Conservation (phyloP, 768 basidiomycete genomes). For the Lyophyllum semitale region DNA sequence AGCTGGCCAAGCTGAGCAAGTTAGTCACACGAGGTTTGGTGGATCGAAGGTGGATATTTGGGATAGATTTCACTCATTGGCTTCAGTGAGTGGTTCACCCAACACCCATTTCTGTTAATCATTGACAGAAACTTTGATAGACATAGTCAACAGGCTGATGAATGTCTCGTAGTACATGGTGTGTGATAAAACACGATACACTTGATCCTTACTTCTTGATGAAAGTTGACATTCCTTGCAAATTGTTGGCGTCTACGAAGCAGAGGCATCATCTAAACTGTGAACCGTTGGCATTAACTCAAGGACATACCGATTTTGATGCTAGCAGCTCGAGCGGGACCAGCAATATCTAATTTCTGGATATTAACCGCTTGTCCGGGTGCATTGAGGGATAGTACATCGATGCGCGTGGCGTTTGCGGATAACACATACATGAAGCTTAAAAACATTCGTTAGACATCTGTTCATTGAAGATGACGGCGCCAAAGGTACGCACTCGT, state of each 20-base stretch:
- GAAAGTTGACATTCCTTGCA: conserved; percentile 39
- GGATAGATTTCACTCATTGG: too few species aligned
- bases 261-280: not conserved
- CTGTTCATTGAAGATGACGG: not conserved
- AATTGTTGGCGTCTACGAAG: conserved; percentile 28
- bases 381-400: conserved; percentile 39
- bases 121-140: too few species aligned
- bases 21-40: too few species aligned
- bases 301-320: conserved; percentile 35
- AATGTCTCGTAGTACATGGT: not conserved
- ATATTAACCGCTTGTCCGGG: conserved; percentile 34
- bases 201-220: conserved; percentile 14
- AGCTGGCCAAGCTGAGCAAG: too few species aligned
- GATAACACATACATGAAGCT: conserved; percentile 45
- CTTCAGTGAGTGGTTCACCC: too few species aligned
- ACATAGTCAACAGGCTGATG: not conserved
- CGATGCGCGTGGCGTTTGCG: conserved; percentile 37
- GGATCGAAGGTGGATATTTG: too few species aligned
- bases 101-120: too few species aligned
- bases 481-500: conserved; percentile 30
- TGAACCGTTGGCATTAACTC: not conserved
- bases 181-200: not conserved
- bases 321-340: conserved; percentile 30
- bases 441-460: not conserved
- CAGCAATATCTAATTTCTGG: conserved; percentile 32